Conservation (phyloP, 2,329 filamentous ascomycete species). For the Fusarium sp. region DNA sequence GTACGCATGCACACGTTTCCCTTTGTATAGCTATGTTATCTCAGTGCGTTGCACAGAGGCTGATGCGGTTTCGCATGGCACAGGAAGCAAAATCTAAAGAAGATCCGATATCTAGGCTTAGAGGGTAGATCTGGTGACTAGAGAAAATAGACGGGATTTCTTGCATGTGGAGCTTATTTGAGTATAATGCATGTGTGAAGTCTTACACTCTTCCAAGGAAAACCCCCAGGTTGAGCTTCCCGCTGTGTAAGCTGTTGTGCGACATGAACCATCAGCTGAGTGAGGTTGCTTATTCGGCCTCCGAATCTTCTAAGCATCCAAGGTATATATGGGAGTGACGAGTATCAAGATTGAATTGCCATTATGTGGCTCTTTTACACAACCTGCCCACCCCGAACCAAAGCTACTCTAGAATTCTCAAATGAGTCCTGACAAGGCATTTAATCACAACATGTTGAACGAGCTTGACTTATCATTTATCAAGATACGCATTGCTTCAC, state of each 20-base stretch:
- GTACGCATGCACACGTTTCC: conserved; percentile 9
- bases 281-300: conserved; percentile 25
- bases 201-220: not conserved
- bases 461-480: conserved; percentile 59
- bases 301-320: conserved; percentile 8
- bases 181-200: not conserved
- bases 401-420: too few relatives aligned
- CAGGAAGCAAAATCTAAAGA: conserved; percentile 50
- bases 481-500: conserved; percentile 62
- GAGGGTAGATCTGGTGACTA: conserved; percentile 32
- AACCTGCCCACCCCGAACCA: not conserved
- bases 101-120: conserved; percentile 21
- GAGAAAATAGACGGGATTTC: conserved; percentile 36
- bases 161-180: not conserved
- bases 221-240: not conserved
- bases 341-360: not conserved
- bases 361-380: not conserved
- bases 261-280: conserved; percentile 26
- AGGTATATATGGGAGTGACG: not conserved
- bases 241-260: conserved; percentile 15
- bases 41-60: conserved; percentile 37
- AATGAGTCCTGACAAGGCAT: too few relatives aligned
- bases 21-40: conserved; percentile 23
- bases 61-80: conserved; percentile 46
- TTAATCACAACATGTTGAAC: conserved; percentile 56